A percentile compares a stretch with the other conserved stretches of the same genome.
phyloP scores from a whole-genome alignment of 441 rosid species.

The Jatropha multifida region DNA sequence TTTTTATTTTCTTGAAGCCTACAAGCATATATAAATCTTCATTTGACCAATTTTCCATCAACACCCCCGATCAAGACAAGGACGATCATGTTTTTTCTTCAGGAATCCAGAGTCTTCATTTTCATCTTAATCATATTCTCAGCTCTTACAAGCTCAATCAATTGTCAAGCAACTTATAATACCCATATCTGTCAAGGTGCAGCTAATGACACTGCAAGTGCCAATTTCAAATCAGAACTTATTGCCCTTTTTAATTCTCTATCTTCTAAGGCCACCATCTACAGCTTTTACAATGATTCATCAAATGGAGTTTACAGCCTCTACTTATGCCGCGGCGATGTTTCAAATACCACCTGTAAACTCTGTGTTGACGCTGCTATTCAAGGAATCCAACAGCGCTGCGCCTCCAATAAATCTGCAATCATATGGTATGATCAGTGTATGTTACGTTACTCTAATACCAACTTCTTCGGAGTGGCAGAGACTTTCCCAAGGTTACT shows the following conservation, averaged over 20 bases:
- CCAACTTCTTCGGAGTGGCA: constrained; percentile 23
- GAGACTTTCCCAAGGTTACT: accelerated
- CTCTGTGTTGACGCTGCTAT: constrained; percentile 35
- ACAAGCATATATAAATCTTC: not conserved
- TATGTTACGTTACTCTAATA: constrained; percentile 37
- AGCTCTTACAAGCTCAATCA: constrained; percentile 4
- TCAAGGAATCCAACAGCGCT: constrained; percentile 16
- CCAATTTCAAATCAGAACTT: constrained; percentile 27
- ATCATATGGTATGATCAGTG: constrained; percentile 50
- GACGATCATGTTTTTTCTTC: constrained; percentile 16
- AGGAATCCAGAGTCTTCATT: not conserved
- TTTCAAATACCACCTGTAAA: constrained; percentile 18
- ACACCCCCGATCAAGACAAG: not conserved
- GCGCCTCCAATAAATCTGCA: constrained; percentile 31
- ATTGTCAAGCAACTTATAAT: constrained; percentile 24
- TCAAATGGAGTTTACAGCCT: constrained; percentile 33
- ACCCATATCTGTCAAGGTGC: constrained; percentile 2
- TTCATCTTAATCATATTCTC: constrained; percentile 12
- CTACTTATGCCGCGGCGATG: constrained; percentile 44
- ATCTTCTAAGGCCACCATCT: constrained; percentile 30
- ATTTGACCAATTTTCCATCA: not conserved
- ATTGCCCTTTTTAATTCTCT: constrained; percentile 25
- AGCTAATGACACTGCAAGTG: constrained; percentile 15
- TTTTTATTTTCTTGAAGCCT: not conserved
- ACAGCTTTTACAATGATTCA: constrained; percentile 28